These are phyloP conservation scores for Hypoxylon sp. DNA, from an alignment of 2,329 filamentous ascomycete genomes.

Conservation along the genomic window DNA sequence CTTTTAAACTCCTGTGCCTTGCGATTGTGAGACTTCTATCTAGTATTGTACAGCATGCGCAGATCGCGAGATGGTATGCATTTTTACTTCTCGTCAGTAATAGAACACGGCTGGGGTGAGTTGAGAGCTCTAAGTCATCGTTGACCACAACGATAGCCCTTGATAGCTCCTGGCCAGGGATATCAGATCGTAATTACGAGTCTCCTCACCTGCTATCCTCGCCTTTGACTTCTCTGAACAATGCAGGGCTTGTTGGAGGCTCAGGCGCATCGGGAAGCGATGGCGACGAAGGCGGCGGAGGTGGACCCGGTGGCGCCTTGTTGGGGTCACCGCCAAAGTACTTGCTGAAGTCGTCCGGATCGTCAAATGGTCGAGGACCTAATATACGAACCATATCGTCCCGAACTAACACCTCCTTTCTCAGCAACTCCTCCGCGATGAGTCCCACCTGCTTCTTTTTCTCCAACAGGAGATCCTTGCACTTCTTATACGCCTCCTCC, in stretches of 20 bases:
- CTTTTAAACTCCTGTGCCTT: slow-evolving; percentile 25
- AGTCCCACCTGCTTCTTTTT: slow-evolving; percentile 91
- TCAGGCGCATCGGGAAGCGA: slow-evolving; percentile 56
- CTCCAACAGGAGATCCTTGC: slow-evolving; percentile 82
- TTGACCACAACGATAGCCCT: slow-evolving; percentile 34
- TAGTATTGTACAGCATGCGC: slow-evolving; percentile 42
- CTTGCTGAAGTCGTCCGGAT: slow-evolving; percentile 90
- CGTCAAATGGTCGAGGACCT: slow-evolving; percentile 85
- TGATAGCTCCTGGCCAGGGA: slow-evolving; percentile 18
- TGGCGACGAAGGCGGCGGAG: slow-evolving; percentile 57
- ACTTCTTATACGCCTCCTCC: slow-evolving; percentile 92
- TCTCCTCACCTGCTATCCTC: slow-evolving; percentile 43
- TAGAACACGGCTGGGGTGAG: slow-evolving; percentile 46
- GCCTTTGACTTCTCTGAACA: slow-evolving; percentile 46
- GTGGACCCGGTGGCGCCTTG: slow-evolving; percentile 70
- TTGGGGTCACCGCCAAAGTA: slow-evolving; percentile 79
- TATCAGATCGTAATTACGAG: slow-evolving; percentile 31
- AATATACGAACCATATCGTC: slow-evolving; percentile 94
- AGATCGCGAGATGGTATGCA: slow-evolving; percentile 5
- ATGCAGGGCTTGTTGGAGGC: slow-evolving; percentile 47
- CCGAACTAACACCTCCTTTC: slow-evolving; percentile 89
- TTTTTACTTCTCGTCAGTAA: slow-evolving; percentile 23
- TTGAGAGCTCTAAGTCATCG: slow-evolving; percentile 47
- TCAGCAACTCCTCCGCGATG: slow-evolving; percentile 91
- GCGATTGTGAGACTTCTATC: slow-evolving; percentile 37